These are phyloP conservation scores for Larix kaempferi DNA, from an alignment of 75 land plant species.

Conservation along the genomic window DNA sequence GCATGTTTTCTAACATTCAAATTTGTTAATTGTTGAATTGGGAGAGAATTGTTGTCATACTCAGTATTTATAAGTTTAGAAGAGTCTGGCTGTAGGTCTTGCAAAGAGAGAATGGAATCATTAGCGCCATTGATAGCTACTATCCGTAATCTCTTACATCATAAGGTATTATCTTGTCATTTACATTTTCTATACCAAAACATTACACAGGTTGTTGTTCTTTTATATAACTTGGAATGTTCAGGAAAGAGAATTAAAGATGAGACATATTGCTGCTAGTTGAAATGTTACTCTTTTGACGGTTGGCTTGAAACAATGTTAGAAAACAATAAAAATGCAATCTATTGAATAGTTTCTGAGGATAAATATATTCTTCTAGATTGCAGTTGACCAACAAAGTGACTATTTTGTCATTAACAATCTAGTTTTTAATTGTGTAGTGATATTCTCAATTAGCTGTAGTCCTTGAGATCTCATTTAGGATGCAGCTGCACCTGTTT, in stretches of 20 bases:
- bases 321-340: background rate
- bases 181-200: background rate
- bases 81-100: constrained; percentile 19
- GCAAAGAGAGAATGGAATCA: constrained; percentile 29
- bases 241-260: background rate
- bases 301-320: background rate
- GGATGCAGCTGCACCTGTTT: background rate
- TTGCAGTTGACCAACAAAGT: background rate
- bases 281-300: background rate
- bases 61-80: background rate
- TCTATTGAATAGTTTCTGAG: background rate
- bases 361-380: background rate
- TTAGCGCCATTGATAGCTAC: constrained; percentile 36
- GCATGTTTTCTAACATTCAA: background rate
- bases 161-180: constrained; percentile 35
- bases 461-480: background rate
- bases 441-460: background rate
- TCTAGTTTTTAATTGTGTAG: background rate
- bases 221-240: background rate
- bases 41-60: background rate
- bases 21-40: background rate
- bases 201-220: background rate
- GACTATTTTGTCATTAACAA: background rate
- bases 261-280: background rate
- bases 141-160: constrained; percentile 47